These are phyloP conservation scores for Ustilago cynodontis DNA, from an alignment of 1,284 basidiomycete genomes.

Conservation along the genomic window DNA sequence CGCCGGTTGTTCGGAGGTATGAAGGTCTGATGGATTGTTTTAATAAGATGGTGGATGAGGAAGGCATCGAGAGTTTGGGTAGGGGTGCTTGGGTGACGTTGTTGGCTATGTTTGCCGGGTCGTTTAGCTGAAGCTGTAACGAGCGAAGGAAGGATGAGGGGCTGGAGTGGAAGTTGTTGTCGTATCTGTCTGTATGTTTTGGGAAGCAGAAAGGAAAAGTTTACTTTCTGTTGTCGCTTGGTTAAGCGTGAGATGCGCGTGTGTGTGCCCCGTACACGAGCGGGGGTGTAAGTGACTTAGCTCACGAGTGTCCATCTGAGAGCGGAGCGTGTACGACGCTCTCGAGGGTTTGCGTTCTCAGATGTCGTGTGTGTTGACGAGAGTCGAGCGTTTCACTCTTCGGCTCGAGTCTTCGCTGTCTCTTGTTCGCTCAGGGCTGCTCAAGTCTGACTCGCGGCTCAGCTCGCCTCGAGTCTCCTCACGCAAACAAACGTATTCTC, in stretches of 20 bases:
- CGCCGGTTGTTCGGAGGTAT: constrained; percentile 63
- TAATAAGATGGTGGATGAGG: constrained; percentile 68
- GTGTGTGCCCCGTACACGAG: background rate
- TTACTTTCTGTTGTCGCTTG: too few species aligned
- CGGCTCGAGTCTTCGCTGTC: background rate
- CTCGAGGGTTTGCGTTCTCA: background rate
- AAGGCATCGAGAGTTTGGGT: constrained; percentile 65
- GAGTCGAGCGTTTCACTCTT: background rate
- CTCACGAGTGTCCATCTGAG: too few species aligned
- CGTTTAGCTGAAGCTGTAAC: constrained; percentile 44
- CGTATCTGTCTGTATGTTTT: background rate
- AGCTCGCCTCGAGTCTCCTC: too few species aligned
- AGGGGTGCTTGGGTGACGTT: constrained; percentile 65
- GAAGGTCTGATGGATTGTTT: constrained; percentile 62
- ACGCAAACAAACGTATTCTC: too few species aligned
- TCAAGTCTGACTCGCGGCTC: background rate
- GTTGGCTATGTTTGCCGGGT: constrained; percentile 56
- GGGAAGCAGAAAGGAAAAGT: background rate
- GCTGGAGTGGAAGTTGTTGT: background rate
- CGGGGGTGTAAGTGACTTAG: background rate
- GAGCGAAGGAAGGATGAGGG: background rate
- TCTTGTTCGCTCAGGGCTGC: background rate
- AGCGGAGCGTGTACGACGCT: too few species aligned
- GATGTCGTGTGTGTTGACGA: background rate
- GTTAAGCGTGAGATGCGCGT: background rate